These are phyloP conservation scores for Kazachstania sp. DNA, from an alignment of 1,139 yeast genomes.

Conservation along the genomic window DNA sequence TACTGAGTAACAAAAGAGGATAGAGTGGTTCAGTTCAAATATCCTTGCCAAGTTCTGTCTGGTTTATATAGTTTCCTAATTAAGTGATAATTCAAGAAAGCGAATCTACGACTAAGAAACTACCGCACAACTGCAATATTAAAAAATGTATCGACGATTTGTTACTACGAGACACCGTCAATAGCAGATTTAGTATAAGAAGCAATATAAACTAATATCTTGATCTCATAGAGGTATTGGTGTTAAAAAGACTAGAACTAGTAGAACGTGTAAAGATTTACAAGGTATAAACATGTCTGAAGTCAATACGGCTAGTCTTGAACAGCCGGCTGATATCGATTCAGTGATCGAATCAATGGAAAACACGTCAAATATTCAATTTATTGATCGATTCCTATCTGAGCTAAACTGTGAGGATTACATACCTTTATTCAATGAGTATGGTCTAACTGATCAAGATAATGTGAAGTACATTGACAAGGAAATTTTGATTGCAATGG, in stretches of 20 bases:
- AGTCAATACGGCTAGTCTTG: too few relatives aligned
- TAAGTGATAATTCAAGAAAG: neutral
- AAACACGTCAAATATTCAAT: neutral
- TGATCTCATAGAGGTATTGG: too few relatives aligned
- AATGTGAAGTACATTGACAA: slow-evolving; percentile 43
- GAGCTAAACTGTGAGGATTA: slow-evolving; percentile 20
- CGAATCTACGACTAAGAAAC: too few relatives aligned
- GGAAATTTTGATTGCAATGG: slow-evolving; percentile 62
- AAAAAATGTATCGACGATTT: too few relatives aligned
- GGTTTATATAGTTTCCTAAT: neutral
- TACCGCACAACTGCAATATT: too few relatives aligned
- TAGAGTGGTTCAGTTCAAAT: neutral
- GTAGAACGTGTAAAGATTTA: too few relatives aligned
- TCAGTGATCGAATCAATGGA: neutral
- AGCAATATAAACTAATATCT: too few relatives aligned
- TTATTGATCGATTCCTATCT: slow-evolving; percentile 11
- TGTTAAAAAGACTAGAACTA: too few relatives aligned
- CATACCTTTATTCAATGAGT: slow-evolving; percentile 34
- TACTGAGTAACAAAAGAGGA: too few relatives aligned
- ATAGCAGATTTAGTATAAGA: too few relatives aligned
- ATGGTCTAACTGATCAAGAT: slow-evolving; percentile 48
- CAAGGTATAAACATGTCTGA: too few relatives aligned
- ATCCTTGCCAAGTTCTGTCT: neutral
- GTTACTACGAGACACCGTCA: too few relatives aligned
- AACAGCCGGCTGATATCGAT: neutral